A percentile compares a stretch with the other conserved stretches of the same genome.
phyloP scores from a whole-genome alignment of 73 alveolate species.

The Paramecium caudatum region DNA sequence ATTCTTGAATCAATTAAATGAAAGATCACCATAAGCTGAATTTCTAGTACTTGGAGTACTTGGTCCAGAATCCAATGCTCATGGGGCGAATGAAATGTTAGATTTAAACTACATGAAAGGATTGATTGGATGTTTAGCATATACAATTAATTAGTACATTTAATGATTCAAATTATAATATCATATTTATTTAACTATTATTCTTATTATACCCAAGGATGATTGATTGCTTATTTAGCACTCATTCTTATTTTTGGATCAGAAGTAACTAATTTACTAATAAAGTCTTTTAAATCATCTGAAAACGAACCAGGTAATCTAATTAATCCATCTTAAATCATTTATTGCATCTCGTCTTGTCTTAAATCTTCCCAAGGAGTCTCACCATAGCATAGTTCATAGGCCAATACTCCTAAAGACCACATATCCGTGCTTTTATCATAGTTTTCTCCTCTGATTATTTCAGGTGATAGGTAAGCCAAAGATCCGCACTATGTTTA shows the following conservation, averaged over 20 bases:
- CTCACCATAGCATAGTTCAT: slow-evolving; percentile 67
- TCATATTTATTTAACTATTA: slow-evolving; percentile 14
- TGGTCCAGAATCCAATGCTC: slow-evolving; percentile 91
- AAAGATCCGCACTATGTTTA: slow-evolving; percentile 74
- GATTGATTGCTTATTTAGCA: slow-evolving; percentile 14
- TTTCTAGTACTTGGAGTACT: slow-evolving; percentile 88
- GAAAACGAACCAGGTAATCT: slow-evolving; percentile 38
- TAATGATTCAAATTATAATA: background rate
- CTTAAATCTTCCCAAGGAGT: slow-evolving; percentile 53
- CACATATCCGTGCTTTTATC: slow-evolving; percentile 71
- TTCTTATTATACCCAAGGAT: slow-evolving; percentile 54
- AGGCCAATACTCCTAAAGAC: slow-evolving; percentile 77
- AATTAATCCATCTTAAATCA: slow-evolving; percentile 16
- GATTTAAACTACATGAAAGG: slow-evolving; percentile 80
- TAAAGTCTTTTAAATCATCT: slow-evolving; percentile 36
- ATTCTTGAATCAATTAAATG: slow-evolving; percentile 86
- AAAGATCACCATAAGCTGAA: slow-evolving; percentile 87
- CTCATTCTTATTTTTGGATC: slow-evolving; percentile 50
- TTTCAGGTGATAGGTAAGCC: slow-evolving; percentile 72
- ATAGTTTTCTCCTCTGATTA: slow-evolving; percentile 64
- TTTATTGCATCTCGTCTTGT: slow-evolving; percentile 8
- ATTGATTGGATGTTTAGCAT: slow-evolving; percentile 60
- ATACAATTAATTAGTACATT: slow-evolving; percentile 19
- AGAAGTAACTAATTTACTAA: slow-evolving; percentile 7
- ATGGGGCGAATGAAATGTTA: slow-evolving; percentile 87